Percentiles rank a stretch among this genome's conserved stretches.
These are phyloP conservation scores for Solanum virginianum DNA, from an alignment of 257 asterid species.

Conservation along the genomic window DNA sequence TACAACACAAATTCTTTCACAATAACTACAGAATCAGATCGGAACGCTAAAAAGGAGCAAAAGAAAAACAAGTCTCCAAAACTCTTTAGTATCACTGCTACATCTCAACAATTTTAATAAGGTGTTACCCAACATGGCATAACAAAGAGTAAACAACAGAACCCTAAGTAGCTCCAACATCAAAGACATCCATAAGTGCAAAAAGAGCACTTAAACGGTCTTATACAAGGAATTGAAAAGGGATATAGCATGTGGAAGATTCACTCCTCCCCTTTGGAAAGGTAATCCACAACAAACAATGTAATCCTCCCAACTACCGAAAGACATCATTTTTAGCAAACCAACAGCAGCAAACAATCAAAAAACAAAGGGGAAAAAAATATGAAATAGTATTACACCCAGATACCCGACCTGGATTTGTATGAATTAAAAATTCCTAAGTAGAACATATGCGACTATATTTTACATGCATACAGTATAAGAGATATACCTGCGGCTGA, in stretches of 20 bases:
- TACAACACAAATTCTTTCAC: neutral
- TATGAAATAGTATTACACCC: neutral
- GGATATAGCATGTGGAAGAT: too few species aligned
- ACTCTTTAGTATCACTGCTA: conserved; percentile 31
- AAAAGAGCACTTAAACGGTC: neutral
- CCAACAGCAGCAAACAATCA: neutral
- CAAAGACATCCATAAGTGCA: neutral
- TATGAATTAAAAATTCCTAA: neutral
- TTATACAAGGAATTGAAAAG: neutral
- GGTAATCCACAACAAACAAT: neutral
- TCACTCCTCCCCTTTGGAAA: too few species aligned
- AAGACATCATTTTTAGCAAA: neutral
- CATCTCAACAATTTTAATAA: conserved; percentile 25
- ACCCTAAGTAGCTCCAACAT: neutral
- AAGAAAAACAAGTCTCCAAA: conserved; percentile 14
- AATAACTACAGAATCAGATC: neutral
- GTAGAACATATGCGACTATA: neutral
- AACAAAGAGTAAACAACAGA: conserved; percentile 21
- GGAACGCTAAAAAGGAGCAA: neutral
- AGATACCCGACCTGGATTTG: neutral
- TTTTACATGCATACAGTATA: neutral
- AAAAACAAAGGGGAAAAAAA: neutral
- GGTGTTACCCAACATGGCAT: conserved; percentile 4
- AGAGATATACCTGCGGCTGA: neutral
- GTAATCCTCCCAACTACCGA: neutral